These are phyloP conservation scores for Cylindrodendrum hubeiense DNA, from an alignment of 2,329 filamentous ascomycete genomes.

Conservation along the genomic window DNA sequence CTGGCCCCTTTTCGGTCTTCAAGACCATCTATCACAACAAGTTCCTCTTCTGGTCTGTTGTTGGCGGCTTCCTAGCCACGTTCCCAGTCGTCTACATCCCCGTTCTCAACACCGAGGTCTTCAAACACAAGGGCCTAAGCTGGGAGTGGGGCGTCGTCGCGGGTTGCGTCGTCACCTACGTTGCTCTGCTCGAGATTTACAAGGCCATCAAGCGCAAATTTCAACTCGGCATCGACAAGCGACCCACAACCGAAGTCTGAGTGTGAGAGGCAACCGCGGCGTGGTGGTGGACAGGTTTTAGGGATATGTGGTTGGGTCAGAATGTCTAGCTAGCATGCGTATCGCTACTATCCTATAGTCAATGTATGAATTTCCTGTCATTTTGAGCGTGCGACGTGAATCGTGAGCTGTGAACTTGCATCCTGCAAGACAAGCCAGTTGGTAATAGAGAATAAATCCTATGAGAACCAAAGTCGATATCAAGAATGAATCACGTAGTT, in stretches of 20 bases:
- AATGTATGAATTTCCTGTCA: constrained; percentile 45
- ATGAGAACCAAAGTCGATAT: too few species aligned
- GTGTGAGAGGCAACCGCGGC: constrained; percentile 34
- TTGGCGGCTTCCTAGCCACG: constrained; percentile 69
- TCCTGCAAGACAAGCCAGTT: too few species aligned
- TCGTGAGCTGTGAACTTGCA: background rate
- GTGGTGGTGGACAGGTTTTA: constrained; percentile 46
- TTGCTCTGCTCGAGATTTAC: constrained; percentile 75
- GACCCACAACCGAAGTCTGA: constrained; percentile 32
- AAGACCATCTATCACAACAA: constrained; percentile 76
- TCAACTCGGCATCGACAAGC: constrained; percentile 48
- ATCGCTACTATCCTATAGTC: constrained; percentile 46
- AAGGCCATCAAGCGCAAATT: constrained; percentile 74
- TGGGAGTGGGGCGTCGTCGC: constrained; percentile 82
- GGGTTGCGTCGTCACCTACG: constrained; percentile 69
- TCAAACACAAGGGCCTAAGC: constrained; percentile 75
- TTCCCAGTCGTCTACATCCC: constrained; percentile 78
- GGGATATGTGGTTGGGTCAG: constrained; percentile 42
- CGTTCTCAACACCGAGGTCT: constrained; percentile 73
- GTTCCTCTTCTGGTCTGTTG: constrained; percentile 74
- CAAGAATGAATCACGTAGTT: background rate
- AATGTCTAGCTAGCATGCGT: constrained; percentile 44
- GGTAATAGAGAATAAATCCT: too few species aligned
- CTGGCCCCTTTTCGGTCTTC: constrained; percentile 63
- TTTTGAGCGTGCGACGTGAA: background rate